Evolutionary conservation across 2,329 filamentous ascomycete genomes (phyloP).

Genomic region (Ceratocystis colombiana): DNA sequence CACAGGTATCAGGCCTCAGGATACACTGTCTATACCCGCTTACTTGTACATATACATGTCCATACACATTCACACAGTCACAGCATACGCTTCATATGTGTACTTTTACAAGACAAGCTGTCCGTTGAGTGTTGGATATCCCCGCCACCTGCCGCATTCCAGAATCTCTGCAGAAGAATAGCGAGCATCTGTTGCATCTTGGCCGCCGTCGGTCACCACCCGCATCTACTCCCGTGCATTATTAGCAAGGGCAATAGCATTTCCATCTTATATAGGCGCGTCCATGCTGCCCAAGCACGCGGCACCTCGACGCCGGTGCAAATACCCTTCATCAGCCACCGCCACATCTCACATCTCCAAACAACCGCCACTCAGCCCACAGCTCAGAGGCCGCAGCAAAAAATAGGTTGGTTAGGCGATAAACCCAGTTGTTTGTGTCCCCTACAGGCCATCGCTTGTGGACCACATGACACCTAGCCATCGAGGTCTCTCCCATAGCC

Average conservation of each 20-base stretch:
- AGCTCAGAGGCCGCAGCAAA: no score
- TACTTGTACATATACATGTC: no score
- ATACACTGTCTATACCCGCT: no score
- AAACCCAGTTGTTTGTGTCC: no score
- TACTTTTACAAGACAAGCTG: background rate
- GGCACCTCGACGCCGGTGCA: background rate
- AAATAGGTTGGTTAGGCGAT: no score
- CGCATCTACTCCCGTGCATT: background rate
- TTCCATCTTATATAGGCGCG: background rate
- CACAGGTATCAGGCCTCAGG: no score
- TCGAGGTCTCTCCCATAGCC: background rate
- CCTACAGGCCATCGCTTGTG: background rate
- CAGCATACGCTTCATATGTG: no score
- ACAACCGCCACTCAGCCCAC: no score
- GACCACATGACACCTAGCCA: background rate
- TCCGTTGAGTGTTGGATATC: background rate
- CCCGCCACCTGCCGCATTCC: background rate
- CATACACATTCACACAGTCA: no score
- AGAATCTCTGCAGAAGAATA: slow-evolving; percentile 1
- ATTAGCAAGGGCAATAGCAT: background rate
- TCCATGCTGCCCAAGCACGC: background rate
- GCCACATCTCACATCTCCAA: background rate
- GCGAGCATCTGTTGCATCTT: background rate
- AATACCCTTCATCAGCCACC: background rate
- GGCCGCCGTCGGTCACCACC: background rate